A percentile compares a stretch with the other conserved stretches of the same genome.
These are phyloP conservation scores for Trichoderma polysporum DNA, from an alignment of 2,329 filamentous ascomycete species.

Conservation along the genomic window DNA sequence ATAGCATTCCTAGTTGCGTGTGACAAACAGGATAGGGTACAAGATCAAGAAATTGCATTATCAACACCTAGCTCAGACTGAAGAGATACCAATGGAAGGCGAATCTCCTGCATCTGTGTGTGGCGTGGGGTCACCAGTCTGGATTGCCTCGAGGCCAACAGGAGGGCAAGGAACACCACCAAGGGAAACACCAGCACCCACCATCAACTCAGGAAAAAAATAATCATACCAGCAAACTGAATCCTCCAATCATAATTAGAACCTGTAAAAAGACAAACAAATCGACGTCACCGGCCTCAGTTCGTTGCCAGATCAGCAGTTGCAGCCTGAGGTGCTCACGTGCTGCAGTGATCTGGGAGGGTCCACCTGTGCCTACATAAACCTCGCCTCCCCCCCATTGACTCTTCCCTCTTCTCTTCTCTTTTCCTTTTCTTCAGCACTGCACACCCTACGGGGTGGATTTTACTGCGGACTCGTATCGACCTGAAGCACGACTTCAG, in stretches of 20 bases:
- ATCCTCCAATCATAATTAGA: not conserved
- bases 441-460: not conserved
- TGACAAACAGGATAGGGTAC: not conserved
- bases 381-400: constrained; percentile 16
- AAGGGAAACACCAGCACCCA: not conserved
- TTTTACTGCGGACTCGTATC: not conserved
- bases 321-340: constrained; percentile 19
- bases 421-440: constrained; percentile 1
- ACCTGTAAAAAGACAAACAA: not conserved
- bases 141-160: not conserved
- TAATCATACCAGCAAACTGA: not conserved
- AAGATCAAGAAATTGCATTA: not conserved
- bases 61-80: not conserved
- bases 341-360: constrained; percentile 13
- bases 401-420: constrained; percentile 12
- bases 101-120: not conserved
- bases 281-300: not conserved
- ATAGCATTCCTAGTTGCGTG: not conserved
- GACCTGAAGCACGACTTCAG: not conserved
- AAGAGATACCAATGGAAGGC: not conserved
- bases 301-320: not conserved
- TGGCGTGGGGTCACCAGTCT: not conserved
- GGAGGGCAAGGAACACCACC: not conserved
- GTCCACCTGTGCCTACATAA: constrained; percentile 19
- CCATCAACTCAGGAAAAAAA: not conserved